Evolutionary conservation across 208 protist species (phyloP), one percentile per base, ranked within the genome.

Genomic region (Trypanosoma avium): DNA sequence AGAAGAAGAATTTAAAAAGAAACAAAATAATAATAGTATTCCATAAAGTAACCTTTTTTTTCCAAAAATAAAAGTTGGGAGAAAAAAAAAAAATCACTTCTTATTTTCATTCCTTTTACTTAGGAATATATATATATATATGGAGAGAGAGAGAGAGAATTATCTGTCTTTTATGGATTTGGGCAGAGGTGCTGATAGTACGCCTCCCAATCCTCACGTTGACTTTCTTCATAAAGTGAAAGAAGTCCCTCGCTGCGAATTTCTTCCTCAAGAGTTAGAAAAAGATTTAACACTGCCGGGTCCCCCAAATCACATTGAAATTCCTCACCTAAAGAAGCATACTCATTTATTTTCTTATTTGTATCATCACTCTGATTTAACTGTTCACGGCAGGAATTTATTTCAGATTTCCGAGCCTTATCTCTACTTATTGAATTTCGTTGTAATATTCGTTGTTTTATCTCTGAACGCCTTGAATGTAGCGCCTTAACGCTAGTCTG

Each of bases 191-290:
- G 82, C 19, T 58, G 13, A 40, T 84, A 94, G 65, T 94, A 90
- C 42, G 79, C 73, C 36, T 91, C 84, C 84, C 79, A 88, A 48
- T 89, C 86, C n/a, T 70, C 72, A 8, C 64, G 24, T 36, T 85
- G 61, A 15, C 59, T 63, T 19, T 87, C 71, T n/a, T 94, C 82
- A 61, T 85, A 94, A 5, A 88, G 56, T 13, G 52, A 38, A n/a
- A 88, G 46, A 15, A 90, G 66, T 40, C 72, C 61, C 64, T 95
- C 89, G 32, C 82, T 73, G 10, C 77, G 63, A 17, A 95, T 90
- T 60, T 95, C 89, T 48, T 95, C 84, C 61, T 95, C 86, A 22
- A 93, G 49, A 3, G 48, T 62, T 12, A 93, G 60, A 17, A 95
- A 70, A 48, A 81, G 86, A 15, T 88, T 73, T 55, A 86, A 65